These are phyloP conservation scores for Tetrapisispora namnaoensis DNA, from an alignment of 805 yeast species.

Conservation along the genomic window DNA sequence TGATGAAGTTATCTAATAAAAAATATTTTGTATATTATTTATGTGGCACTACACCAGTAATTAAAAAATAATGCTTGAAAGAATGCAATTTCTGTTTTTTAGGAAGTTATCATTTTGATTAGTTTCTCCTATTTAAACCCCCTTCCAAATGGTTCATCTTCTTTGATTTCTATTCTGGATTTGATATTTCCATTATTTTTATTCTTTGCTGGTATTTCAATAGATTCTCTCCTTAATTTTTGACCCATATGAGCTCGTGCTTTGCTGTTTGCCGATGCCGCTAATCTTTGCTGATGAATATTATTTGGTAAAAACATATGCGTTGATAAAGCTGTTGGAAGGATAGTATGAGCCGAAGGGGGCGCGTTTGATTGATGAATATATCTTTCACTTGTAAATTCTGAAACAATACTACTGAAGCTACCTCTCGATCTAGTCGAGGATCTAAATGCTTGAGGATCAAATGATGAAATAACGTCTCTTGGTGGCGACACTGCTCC, in stretches of 20 bases:
- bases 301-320: conserved; percentile 51
- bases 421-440: conserved; percentile 4
- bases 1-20: too few relatives aligned
- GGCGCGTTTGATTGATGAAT: conserved; percentile 47
- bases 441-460: neutral
- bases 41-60: neutral
- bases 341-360: conserved; percentile 45
- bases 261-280: conserved; percentile 7
- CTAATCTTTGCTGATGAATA: conserved; percentile 22
- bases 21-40: neutral
- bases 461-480: neutral
- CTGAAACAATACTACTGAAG: conserved; percentile 31
- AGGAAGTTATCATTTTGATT: neutral
- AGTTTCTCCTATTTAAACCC: conserved; percentile 1
- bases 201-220: conserved; percentile 28
- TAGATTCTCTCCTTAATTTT: conserved; percentile 23
- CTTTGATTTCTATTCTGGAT: conserved; percentile 28
- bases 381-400: conserved; percentile 28
- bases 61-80: neutral
- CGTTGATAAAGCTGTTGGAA: conserved; percentile 52
- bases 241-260: conserved; percentile 7
- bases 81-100: neutral
- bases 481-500: conserved; percentile 24
- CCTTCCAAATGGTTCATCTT: conserved; percentile 19
- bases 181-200: conserved; percentile 19